These are phyloP conservation scores for Lupinus albus DNA, from an alignment of 306 rosid species.

Conservation along the genomic window DNA sequence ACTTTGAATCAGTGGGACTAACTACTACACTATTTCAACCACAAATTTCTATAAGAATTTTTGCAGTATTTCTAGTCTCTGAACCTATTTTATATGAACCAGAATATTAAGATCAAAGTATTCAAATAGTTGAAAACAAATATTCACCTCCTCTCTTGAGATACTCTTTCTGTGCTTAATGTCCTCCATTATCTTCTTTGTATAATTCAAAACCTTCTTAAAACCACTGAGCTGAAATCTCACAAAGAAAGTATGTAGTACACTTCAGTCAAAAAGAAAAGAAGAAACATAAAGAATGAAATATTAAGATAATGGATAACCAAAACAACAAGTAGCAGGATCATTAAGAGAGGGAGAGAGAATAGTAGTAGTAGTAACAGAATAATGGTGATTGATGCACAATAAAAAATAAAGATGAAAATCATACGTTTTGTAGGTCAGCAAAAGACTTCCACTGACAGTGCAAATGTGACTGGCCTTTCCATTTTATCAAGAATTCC, in stretches of 20 bases:
- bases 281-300: conserved; percentile 20
- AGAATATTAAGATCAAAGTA: conserved; percentile 27
- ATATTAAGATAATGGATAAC: conserved; percentile 8
- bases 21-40: conserved; percentile 7
- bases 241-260: conserved; percentile 41
- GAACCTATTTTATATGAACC: conserved; percentile 7
- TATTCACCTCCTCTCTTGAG: conserved; percentile 94
- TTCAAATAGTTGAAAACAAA: conserved; percentile 22
- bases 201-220: conserved; percentile 93
- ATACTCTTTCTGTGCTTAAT: conserved; percentile 71
- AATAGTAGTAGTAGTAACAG: not conserved
- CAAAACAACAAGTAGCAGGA: too few species aligned
- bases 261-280: conserved; percentile 35
- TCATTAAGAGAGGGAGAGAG: too few species aligned
- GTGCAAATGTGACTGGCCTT: conserved; percentile 98
- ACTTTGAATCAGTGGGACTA: conserved; percentile 7
- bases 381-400: conserved; percentile 16
- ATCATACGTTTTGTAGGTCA: conserved; percentile 87
- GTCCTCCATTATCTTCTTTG: conserved; percentile 85
- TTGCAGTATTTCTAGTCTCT: not conserved
- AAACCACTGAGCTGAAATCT: conserved; percentile 93
- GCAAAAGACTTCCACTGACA: conserved; percentile 94
- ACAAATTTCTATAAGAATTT: conserved; percentile 17
- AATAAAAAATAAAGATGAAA: conserved; percentile 36
- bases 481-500: conserved; percentile 96